A percentile compares a stretch with the other conserved stretches of the same genome.
phyloP scores from a whole-genome alignment of 192 early-diverging fungal species.

The Kickxella alabastrina region DNA sequence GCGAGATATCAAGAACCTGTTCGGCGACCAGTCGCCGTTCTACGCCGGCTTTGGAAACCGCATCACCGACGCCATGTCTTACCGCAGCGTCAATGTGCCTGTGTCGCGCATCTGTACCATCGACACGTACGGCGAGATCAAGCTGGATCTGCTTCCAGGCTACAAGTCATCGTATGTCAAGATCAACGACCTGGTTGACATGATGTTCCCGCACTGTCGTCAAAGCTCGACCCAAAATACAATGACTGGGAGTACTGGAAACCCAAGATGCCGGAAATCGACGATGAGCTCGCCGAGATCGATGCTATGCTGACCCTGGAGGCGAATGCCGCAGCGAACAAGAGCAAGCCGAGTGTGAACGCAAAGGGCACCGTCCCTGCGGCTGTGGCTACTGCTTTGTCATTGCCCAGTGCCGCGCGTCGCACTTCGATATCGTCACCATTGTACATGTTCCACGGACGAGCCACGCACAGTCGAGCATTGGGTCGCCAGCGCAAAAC shows the following conservation, averaged over 20 bases:
- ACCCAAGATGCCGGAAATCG: conserved; percentile 21
- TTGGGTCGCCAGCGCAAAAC: too few relatives aligned
- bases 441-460: too few relatives aligned
- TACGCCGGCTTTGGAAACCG: conserved; percentile 97
- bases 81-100: conserved; percentile 90
- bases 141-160: conserved; percentile 78
- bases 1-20: conserved; percentile 83
- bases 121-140: conserved; percentile 84
- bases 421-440: too few relatives aligned
- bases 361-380: too few relatives aligned
- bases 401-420: too few relatives aligned
- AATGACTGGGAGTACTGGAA: conserved; percentile 88
- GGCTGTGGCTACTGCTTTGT: too few relatives aligned
- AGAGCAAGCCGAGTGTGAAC: too few relatives aligned
- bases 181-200: conserved; percentile 90
- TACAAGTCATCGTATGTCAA: conserved; percentile 87
- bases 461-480: too few relatives aligned
- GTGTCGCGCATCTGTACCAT: conserved; percentile 95
- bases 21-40: conserved; percentile 79
- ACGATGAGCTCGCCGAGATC: conserved; percentile 36
- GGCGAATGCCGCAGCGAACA: neutral
- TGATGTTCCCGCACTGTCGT: conserved; percentile 81
- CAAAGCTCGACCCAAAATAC: conserved; percentile 62
- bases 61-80: conserved; percentile 95
- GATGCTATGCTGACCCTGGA: conserved; percentile 13